Evolutionary conservation across 2,329 filamentous ascomycete species (phyloP), one percentile per base, ranked within the genome.

Genomic region (Xylariaceae sp.): DNA sequence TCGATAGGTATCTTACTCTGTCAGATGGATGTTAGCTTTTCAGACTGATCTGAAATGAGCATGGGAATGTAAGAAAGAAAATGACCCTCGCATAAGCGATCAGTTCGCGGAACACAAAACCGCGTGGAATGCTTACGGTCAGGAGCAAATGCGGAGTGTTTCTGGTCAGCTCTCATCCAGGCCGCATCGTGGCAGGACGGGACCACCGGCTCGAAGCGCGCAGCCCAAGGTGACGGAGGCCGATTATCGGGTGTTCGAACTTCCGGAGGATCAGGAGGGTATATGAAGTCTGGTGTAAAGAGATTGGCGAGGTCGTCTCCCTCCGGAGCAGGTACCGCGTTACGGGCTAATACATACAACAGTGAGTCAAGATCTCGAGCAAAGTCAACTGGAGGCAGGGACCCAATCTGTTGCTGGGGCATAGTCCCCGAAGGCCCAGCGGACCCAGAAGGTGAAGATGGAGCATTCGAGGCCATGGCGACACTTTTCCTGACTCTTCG

Each of bases 201-300:
- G 1, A 2, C 2, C 11, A n/a, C 2, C 3, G 49, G 1, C n/a
- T 58, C 60, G n/a, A 17, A 59, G 30, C 60, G 62, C n/a, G n/a
- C 5, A 13, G 56, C 58, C 60, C 60, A 61, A 11, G 62, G 62
- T 2, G 60, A 64, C 7, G 35, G 10, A 15, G 61, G 59, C n/a
- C 52, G 39, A 10, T 8, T 4, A 41, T 58, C 56, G 18, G 48
- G 18, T 23, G 10, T 9, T 30, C 4, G 48, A 49, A 3, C 23
- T 30, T 30, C 23, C 37, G 37, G 37, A 5, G 37, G 8, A 10
- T 10, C 37, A 13, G 37, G 37, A 10, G 37, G 37, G 8, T 10
- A 41, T 41, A 41, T 8, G 11, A 13, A 10, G 37, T 9, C 11
- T 8, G 4, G 23, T 30, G 23, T 30, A 30, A 4, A 5, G 23